Evolutionary conservation across 768 basidiomycete species (phyloP), one percentile per base, ranked within the genome.

Genomic region (Floccularia luteovirens): DNA sequence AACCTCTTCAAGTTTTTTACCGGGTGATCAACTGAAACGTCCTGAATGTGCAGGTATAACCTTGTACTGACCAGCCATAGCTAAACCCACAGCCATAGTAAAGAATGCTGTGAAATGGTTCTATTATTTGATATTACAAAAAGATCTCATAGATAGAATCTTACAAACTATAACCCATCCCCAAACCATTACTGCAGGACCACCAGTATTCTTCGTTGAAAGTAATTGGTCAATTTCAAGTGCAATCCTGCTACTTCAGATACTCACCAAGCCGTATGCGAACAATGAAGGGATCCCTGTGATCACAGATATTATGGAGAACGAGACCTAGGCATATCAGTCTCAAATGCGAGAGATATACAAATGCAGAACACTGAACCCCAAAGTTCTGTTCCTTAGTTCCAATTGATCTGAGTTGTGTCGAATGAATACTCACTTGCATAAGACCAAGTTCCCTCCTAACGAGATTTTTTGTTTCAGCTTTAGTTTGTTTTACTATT

Each of bases 111-210:
- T 31, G 33, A 5, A 7, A 23, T 1, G 22, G 14, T 16, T 22
- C 31, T 23, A 4, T 31, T 6, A 27, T 17, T 2, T 21, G n/a
- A n/a, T 30, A 39, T 23, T 20, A 35, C 14, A 28, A 31, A 14
- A 24, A 19, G 24, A 30, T 24, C 5, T 7, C 19, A 14, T 24
- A 24, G 17, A 41, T 35, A 8, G 21, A 7, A 42, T 38, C 77
- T 43, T 47, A 81, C 77, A 58, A 25, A 79, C 80, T 24, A 82
- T 68, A 2, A 81, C 53, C 74, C 76, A 85, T 13, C 80, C 79
- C 79, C 80, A 83, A 0, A 80, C 79, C 82, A 85, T 87, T 2
- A 83, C 81, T 0, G 67, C 82, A 0, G 82, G 82, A 5, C 84
- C 84, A 30, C 84, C 83, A 0, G 82, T 86, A 34, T 74, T 80